Evolutionary conservation across 2,329 filamentous ascomycete species (phyloP), one percentile per base, ranked within the genome.

Genomic region (Aspergillus pseudonomiae): DNA sequence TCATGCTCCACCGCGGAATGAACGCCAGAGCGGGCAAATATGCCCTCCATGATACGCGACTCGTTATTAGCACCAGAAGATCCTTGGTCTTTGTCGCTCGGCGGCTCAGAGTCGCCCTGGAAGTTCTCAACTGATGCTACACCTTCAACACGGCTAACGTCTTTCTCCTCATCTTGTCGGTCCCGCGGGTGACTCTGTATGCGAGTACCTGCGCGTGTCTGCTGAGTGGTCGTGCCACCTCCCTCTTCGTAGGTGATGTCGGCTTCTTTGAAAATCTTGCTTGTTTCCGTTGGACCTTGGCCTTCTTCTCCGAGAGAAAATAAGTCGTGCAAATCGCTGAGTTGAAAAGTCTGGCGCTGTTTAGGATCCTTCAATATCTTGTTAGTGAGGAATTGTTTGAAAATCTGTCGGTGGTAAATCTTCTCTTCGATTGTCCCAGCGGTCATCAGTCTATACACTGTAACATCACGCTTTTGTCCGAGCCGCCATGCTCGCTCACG

Each of bases 351-450:
- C 68, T 95, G 92, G 26, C 92, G 89, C 77, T 98, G 94, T 73
- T 96, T 97, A 0, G 95, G 93, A 71, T 99, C 94, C 70, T 91
- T 94, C 57, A 99, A 79, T 7, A 99, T 94, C 77, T 98, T 98
- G 80, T 98, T 97, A 4, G 93, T 95, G 65, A 99, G 84, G 74
- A 98, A 97, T 71, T 98, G 94, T 78, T 99, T 99, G 84, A 96
- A 99, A 57, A 99, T 95, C 74, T 99, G 95, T 19, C 96, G 91
- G 77, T 99, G 94, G 67, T 98, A 99, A 34, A 99, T 99, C 81
- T 99, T 99, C 78, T 99, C 95, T 75, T 99, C 95, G 28, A 99
- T 99, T 0, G 96, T 99, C 1, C 95, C 95, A 6, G 94, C 93
- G 4, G 93, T 97, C 91, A 99, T 96, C n/a, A 99, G 84, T 41